These are phyloP conservation scores for Exserohilum turcica DNA, from an alignment of 2,329 filamentous ascomycete genomes.

Conservation along the genomic window DNA sequence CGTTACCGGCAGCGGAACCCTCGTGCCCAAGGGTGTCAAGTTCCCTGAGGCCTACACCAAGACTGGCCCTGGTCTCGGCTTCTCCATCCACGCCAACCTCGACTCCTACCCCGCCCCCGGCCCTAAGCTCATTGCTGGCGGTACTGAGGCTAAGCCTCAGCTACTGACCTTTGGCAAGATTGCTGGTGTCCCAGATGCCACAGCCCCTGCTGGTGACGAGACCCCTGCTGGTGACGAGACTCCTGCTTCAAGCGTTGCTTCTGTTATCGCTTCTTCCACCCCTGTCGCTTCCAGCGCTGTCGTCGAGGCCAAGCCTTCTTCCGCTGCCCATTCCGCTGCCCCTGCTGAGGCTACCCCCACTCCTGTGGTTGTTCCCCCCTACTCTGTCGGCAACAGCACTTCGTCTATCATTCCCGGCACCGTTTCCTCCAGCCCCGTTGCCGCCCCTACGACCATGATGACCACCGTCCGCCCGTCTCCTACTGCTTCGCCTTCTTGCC, in stretches of 20 bases:
- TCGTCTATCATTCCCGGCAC: constrained; percentile 8
- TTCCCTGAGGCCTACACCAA: constrained; percentile 53
- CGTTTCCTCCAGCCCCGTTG: background rate
- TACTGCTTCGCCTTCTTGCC: constrained; percentile 20
- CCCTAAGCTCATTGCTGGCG: constrained; percentile 44
- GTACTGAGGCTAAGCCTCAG: constrained; percentile 29
- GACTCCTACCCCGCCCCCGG: constrained; percentile 50
- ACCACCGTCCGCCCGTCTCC: constrained; percentile 29
- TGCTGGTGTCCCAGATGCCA: constrained; percentile 23
- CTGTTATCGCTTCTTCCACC: constrained; percentile 11
- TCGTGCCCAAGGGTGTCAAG: constrained; percentile 51
- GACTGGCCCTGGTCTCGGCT: constrained; percentile 50
- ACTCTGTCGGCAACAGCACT: constrained; percentile 15
- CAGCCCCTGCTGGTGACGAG: constrained; percentile 22
- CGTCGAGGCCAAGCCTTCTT: constrained; percentile 8
- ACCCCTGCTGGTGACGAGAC: constrained; percentile 23
- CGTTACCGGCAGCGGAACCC: constrained; percentile 43
- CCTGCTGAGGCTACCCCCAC: constrained; percentile 12
- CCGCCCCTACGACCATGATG: constrained; percentile 27
- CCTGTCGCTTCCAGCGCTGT: constrained; percentile 8
- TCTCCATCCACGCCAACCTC: constrained; percentile 49
- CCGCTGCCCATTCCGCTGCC: constrained; percentile 6
- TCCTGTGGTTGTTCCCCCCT: constrained; percentile 8
- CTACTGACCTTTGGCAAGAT: constrained; percentile 35
- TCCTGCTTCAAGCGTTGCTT: constrained; percentile 23